phyloP scores from a whole-genome alignment of 108 stramenopile genomes.

The Cylindrotheca fusiformis region DNA sequence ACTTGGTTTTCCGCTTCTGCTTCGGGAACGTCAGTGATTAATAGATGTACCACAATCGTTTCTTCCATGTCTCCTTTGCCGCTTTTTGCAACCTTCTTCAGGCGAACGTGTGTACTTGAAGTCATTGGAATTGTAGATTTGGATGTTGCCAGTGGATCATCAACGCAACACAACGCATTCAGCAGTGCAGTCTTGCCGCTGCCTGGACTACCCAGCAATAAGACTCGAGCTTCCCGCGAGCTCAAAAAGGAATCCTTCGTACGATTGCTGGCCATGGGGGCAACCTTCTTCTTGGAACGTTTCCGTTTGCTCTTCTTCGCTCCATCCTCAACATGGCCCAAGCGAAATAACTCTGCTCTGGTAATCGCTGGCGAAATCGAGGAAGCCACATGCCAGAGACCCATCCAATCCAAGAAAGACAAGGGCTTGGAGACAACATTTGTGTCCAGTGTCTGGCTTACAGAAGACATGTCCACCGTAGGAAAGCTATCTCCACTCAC shows the following conservation, averaged over 20 bases:
- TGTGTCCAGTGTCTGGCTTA: constrained; percentile 4
- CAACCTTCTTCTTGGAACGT: constrained; percentile 4
- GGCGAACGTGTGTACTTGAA: constrained; percentile 32
- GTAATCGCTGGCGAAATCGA: constrained; percentile 57
- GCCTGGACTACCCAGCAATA: constrained; percentile 59
- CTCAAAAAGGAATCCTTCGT: constrained; percentile 28
- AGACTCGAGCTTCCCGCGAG: constrained; percentile 52
- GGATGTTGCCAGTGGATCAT: constrained; percentile 16
- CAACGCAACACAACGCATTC: constrained; percentile 27
- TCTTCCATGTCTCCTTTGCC: constrained; percentile 18
- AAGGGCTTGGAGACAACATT: constrained; percentile 36
- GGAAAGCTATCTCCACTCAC: constrained; percentile 62
- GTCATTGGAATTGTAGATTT: constrained; percentile 34
- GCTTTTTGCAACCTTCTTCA: constrained; percentile 33
- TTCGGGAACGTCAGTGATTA: constrained; percentile 68
- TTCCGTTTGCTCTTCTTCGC: constrained; percentile 18
- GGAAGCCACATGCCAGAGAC: constrained; percentile 70
- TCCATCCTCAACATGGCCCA: constrained; percentile 52
- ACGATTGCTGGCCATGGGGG: constrained; percentile 7
- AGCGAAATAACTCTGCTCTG: constrained; percentile 64
- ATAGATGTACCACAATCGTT: constrained; percentile 57
- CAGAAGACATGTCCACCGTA: constrained; percentile 48
- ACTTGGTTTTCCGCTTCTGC: constrained; percentile 31
- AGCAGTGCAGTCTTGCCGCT: constrained; percentile 48
- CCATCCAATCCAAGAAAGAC: constrained; percentile 78